Conservation (phyloP, 106 monocot species). For the Xerophyta viscosa region DNA sequence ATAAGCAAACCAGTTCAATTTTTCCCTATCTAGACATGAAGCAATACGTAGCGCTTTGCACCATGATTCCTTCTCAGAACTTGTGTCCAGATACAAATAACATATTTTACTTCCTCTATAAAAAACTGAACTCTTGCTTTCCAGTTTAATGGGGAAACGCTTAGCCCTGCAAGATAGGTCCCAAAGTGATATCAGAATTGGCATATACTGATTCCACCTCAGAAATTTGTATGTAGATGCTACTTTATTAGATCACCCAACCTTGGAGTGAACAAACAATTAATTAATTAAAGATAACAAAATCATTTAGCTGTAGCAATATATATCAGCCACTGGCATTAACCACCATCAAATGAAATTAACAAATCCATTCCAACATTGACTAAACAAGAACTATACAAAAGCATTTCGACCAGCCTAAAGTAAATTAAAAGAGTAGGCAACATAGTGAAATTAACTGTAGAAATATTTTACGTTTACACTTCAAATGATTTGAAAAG, state of each 20-base stretch:
- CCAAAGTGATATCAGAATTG: constrained; percentile 9
- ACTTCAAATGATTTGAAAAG: background rate
- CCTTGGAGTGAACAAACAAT: no score
- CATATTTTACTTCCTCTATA: constrained; percentile 63
- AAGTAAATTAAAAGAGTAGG: no score
- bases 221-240: no score
- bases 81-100: constrained; percentile 68
- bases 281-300: no score
- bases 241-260: background rate
- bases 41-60: constrained; percentile 92
- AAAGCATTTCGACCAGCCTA: no score
- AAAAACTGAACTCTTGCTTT: constrained; percentile 46
- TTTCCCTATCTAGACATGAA: constrained; percentile 40
- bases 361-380: no score
- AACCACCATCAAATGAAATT: no score
- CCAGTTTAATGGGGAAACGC: constrained; percentile 78
- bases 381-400: no score
- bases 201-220: no score
- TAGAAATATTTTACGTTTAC: background rate
- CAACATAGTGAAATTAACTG: no score
- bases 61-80: constrained; percentile 99
- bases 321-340: no score
- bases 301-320: no score
- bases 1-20: constrained; percentile 36
- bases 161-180: constrained; percentile 53